Percentiles rank a stretch among this genome's conserved stretches.
These are phyloP conservation scores for Dalbergia cochinchinensis DNA, from an alignment of 306 rosid species.

Conservation along the genomic window DNA sequence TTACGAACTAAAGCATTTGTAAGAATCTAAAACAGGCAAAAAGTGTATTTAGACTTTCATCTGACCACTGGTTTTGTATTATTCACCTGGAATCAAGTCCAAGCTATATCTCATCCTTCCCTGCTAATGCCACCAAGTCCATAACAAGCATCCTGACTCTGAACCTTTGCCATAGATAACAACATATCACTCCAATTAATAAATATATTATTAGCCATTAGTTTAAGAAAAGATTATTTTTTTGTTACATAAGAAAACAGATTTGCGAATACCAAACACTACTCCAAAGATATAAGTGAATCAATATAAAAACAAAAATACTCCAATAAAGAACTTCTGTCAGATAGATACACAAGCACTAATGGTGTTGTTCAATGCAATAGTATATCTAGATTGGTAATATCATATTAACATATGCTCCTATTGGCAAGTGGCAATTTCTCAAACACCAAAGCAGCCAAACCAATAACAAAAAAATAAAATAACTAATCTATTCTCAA, in stretches of 20 bases:
- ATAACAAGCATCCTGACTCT: constrained; percentile 81
- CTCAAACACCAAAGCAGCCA: constrained; percentile 34
- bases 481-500: background rate
- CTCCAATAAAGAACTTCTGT: background rate
- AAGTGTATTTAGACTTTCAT: too few relatives aligned
- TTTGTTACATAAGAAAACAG: background rate
- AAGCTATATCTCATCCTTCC: constrained; percentile 86
- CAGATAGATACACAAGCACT: background rate
- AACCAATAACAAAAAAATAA: background rate
- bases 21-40: too few relatives aligned
- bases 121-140: constrained; percentile 62
- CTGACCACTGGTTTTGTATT: constrained; percentile 12
- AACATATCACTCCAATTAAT: constrained; percentile 41
- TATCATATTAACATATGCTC: background rate
- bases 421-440: constrained; percentile 10
- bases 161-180: constrained; percentile 59
- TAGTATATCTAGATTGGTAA: background rate
- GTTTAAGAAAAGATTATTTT: background rate
- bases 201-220: background rate
- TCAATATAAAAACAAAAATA: background rate
- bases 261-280: background rate
- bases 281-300: background rate
- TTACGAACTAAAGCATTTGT: too few relatives aligned
- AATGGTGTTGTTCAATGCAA: background rate
- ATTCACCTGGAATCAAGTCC: constrained; percentile 87